Evolutionary conservation across 176 grass and related monocot species (phyloP).

Genomic region (Puya raimondii): DNA sequence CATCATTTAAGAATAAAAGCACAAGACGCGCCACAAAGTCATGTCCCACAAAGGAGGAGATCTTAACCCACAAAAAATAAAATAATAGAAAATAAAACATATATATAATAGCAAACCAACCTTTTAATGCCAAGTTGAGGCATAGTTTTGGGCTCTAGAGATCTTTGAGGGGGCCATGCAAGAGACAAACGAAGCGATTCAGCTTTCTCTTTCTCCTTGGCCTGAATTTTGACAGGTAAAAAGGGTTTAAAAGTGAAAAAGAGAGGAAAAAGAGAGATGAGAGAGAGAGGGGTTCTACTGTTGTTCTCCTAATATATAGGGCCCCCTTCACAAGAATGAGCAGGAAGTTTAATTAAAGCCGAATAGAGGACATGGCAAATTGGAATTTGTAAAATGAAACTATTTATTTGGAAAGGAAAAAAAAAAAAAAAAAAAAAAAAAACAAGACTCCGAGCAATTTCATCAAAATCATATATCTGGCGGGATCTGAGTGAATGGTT

Average conservation of each 20-base stretch:
- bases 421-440: no score
- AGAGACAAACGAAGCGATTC: conserved; percentile 29
- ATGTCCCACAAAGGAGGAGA: background rate
- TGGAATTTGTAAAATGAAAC: no score
- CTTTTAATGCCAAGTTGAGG: background rate
- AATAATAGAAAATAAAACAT: conserved; percentile 1
- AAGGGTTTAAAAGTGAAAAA: background rate
- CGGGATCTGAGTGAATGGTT: no score
- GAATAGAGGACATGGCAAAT: no score
- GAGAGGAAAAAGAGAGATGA: background rate
- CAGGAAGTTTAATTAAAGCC: no score
- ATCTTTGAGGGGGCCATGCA: conserved; percentile 9
- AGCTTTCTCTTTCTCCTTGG: conserved; percentile 25
- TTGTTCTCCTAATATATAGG: no score
- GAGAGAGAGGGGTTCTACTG: no score
- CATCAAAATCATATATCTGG: no score
- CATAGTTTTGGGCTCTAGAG: conserved; percentile 13
- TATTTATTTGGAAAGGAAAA: no score
- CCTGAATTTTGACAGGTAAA: background rate
- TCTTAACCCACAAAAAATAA: background rate
- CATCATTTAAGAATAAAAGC: conserved; percentile 28
- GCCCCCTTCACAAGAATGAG: no score
- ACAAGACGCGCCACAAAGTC: conserved; percentile 8
- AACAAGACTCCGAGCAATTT: no score
- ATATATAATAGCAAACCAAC: background rate